These are phyloP conservation scores for Suillus discolor DNA, from an alignment of 768 basidiomycete genomes.

Conservation along the genomic window DNA sequence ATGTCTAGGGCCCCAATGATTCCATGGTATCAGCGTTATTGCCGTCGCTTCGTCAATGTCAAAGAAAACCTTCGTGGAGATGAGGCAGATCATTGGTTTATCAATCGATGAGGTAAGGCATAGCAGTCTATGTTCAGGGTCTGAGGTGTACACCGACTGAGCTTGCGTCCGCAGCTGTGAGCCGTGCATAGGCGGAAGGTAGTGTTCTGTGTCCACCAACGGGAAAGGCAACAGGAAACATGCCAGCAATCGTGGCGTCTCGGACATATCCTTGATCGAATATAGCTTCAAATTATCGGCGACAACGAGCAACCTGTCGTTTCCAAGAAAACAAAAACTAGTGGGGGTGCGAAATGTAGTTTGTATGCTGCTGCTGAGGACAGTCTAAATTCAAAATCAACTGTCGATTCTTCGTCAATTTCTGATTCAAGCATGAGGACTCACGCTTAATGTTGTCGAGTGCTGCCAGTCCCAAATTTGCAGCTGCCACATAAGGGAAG, in stretches of 20 bases:
- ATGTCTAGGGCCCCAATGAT: not conserved
- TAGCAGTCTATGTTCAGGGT: not conserved
- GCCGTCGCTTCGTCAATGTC: not conserved
- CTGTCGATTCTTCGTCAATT: not conserved
- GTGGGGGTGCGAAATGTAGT: not conserved
- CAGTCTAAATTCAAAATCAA: not conserved
- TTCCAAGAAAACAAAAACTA: not conserved
- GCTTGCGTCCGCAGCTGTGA: not conserved
- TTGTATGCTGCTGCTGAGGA: not conserved
- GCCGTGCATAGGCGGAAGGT: not conserved
- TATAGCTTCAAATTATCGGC: not conserved
- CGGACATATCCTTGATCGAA: not conserved
- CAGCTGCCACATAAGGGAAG: not conserved
- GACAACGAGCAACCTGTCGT: not conserved
- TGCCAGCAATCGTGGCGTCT: not conserved
- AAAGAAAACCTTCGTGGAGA: not conserved
- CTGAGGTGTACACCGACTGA: not conserved
- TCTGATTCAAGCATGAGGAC: not conserved
- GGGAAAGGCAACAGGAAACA: not conserved
- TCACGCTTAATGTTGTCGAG: not conserved
- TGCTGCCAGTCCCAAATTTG: not conserved
- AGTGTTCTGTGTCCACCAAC: not conserved
- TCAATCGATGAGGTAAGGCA: not conserved
- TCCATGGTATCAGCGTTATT: not conserved
- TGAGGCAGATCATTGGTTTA: not conserved